phyloP scores from a whole-genome alignment of 169 alveolate species.

The Gregarina niphandrodes region DNA sequence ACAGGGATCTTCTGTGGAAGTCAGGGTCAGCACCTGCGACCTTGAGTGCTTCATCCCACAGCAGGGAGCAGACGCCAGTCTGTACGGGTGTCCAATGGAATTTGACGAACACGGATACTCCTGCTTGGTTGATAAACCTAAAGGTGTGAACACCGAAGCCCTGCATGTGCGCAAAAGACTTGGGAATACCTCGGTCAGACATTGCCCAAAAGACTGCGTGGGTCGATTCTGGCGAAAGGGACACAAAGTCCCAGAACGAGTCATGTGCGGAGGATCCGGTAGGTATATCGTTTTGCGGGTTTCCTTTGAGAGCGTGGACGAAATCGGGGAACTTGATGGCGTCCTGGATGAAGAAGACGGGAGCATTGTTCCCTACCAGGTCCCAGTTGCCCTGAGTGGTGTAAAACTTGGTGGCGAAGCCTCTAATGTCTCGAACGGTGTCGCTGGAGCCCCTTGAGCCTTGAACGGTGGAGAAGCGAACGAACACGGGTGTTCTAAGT shows the following conservation, averaged over 20 bases:
- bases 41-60: too few species aligned
- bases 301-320: slow-evolving; percentile 41
- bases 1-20: too few species aligned
- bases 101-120: too few species aligned
- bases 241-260: slow-evolving; percentile 43
- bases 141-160: slow-evolving; percentile 41
- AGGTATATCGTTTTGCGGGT: slow-evolving; percentile 39
- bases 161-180: slow-evolving; percentile 44
- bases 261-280: slow-evolving; percentile 17
- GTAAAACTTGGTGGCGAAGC: slow-evolving; percentile 47
- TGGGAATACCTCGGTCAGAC: slow-evolving; percentile 47
- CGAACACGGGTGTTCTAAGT: slow-evolving; percentile 40
- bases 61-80: too few species aligned
- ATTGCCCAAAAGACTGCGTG: slow-evolving; percentile 36
- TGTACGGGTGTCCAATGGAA: too few species aligned
- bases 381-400: slow-evolving; percentile 57
- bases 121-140: slow-evolving; percentile 49
- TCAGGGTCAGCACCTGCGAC: too few species aligned
- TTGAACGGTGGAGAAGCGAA: slow-evolving; percentile 44
- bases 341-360: slow-evolving; percentile 47
- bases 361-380: slow-evolving; percentile 48
- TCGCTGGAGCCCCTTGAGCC: slow-evolving; percentile 50
- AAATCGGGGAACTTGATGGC: slow-evolving; percentile 51
- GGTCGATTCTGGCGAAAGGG: slow-evolving; percentile 35
- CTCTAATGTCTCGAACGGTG: slow-evolving; percentile 47